phyloP scores from a whole-genome alignment of 768 basidiomycete species.

The Baorangia bicolor region DNA sequence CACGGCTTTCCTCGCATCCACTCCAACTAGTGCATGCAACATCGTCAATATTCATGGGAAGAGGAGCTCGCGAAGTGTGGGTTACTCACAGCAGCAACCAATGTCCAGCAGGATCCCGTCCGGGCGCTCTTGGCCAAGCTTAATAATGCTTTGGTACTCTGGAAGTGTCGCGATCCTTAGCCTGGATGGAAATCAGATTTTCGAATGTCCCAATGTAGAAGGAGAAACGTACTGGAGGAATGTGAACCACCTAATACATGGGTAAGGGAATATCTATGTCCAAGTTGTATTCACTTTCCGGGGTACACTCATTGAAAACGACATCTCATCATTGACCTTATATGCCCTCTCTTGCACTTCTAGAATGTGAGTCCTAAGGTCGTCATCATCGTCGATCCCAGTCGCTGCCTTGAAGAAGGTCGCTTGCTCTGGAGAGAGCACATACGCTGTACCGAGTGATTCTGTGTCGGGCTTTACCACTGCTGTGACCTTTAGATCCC shows the following conservation, averaged over 20 bases:
- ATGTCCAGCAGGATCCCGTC: constrained; percentile 43
- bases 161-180: constrained; percentile 6
- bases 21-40: neutral
- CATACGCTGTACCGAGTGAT: neutral
- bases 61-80: neutral
- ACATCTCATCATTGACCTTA: neutral
- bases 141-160: constrained; percentile 29
- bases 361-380: constrained; percentile 31
- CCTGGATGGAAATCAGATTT: neutral
- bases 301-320: neutral
- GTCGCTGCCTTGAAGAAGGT: too few relatives aligned
- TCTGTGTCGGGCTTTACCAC: neutral
- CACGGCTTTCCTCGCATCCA: too few relatives aligned
- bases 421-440: too few relatives aligned
- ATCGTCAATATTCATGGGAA: neutral
- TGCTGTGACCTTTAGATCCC: constrained; percentile 5
- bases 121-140: constrained; percentile 35
- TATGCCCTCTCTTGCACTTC: constrained; percentile 26
- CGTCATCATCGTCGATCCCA: constrained; percentile 27
- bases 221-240: too few relatives aligned
- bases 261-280: constrained; percentile 26
- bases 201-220: too few relatives aligned
- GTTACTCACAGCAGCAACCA: constrained; percentile 42
- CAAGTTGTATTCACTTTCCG: neutral
- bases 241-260: too few relatives aligned